A percentile compares a stretch with the other conserved stretches of the same genome.
Conservation (phyloP, 352 stramenopile species). For the Pythium guiyangense region DNA sequence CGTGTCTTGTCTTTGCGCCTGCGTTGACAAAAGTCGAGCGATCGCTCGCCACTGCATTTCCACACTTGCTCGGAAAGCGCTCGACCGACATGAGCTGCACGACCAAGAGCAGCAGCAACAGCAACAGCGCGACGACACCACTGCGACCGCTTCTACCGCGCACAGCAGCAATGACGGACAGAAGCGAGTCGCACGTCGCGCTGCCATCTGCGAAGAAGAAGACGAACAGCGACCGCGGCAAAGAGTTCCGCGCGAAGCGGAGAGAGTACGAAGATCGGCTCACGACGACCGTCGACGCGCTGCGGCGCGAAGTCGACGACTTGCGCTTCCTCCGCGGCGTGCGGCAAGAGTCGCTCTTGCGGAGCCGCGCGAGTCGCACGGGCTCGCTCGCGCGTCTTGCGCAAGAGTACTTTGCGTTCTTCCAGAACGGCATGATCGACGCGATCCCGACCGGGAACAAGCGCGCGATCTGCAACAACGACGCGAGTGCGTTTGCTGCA, state of each 20-base stretch:
- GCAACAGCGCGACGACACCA: no score
- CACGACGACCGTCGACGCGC: conserved; percentile 21
- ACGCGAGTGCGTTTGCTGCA: conserved; percentile 11
- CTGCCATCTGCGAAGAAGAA: conserved; percentile 13
- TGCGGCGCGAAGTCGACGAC: conserved; percentile 44
- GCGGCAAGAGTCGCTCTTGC: conserved; percentile 32
- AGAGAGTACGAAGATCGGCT: conserved; percentile 44
- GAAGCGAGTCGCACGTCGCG: neutral
- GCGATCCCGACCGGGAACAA: conserved; percentile 21
- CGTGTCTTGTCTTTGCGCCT: no score
- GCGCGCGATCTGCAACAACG: conserved; percentile 13
- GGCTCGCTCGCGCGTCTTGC: conserved; percentile 40
- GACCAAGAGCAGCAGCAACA: no score
- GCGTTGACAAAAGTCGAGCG: no score
- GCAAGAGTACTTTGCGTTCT: conserved; percentile 46
- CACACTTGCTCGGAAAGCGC: no score
- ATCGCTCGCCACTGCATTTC: no score
- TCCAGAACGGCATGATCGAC: conserved; percentile 33
- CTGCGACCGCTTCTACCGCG: no score
- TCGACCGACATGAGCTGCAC: no score
- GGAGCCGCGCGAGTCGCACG: conserved; percentile 22
- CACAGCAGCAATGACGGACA: no score
- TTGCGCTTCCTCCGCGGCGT: conserved; percentile 37
- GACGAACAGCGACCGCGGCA: conserved; percentile 61
- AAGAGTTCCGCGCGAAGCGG: conserved; percentile 49